Evolutionary conservation across 202 grass and related monocot species (phyloP).

Genomic region (Zizania palustris): DNA sequence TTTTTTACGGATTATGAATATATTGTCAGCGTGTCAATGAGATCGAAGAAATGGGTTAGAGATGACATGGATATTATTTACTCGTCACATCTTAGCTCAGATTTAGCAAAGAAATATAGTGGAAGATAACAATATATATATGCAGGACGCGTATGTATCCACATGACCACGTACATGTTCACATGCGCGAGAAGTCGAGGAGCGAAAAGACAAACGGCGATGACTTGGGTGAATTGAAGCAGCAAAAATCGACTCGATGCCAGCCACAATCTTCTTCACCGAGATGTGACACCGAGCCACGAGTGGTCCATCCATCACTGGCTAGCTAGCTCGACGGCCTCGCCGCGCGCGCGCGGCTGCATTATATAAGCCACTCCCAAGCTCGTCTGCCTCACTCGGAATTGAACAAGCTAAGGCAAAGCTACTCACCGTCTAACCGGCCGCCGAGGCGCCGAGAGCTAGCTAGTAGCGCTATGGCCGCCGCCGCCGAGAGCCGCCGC

Average conservation of each 20-base stretch:
- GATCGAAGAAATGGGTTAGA: too few relatives aligned
- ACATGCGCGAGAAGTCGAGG: constrained; percentile 17
- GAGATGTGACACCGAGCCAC: constrained; percentile 15
- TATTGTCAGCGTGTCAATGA: too few relatives aligned
- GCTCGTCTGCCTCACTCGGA: constrained; percentile 16
- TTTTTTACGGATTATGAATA: too few relatives aligned
- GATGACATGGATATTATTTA: too few relatives aligned
- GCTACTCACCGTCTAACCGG: too few relatives aligned
- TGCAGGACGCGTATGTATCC: too few relatives aligned
- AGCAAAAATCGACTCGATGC: not conserved
- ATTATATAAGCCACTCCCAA: not conserved
- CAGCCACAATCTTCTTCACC: constrained; percentile 39
- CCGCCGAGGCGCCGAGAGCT: constrained; percentile 31
- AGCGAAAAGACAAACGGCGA: not conserved
- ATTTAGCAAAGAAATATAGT: too few relatives aligned
- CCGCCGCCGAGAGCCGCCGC: constrained; percentile 20
- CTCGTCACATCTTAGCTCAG: too few relatives aligned
- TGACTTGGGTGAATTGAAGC: constrained; percentile 25
- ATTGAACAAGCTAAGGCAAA: not conserved
- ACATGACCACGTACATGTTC: too few relatives aligned
- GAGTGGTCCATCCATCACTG: too few relatives aligned
- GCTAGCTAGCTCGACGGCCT: not conserved
- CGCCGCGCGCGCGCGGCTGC: not conserved
- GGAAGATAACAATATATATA: too few relatives aligned
- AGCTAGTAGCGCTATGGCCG: constrained; percentile 29